Percentiles rank a stretch among this genome's conserved stretches.
These are phyloP conservation scores for Ceratocystis ficicola DNA, from an alignment of 2,329 filamentous ascomycete species.

Conservation along the genomic window DNA sequence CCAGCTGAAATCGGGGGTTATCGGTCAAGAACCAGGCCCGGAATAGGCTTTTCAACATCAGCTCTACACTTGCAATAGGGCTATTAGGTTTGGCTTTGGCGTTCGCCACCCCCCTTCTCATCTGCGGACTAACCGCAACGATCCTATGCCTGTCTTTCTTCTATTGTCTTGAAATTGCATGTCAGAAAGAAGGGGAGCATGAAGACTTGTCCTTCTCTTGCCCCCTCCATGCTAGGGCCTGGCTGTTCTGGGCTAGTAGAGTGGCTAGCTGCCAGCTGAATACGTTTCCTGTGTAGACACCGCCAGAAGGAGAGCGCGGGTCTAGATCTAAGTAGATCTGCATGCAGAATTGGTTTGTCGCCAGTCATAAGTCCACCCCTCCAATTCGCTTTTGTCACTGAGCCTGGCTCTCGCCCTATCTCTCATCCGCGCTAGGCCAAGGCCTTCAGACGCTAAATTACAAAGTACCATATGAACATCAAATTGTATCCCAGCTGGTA, in stretches of 20 bases:
- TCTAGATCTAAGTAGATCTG: not conserved
- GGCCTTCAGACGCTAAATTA: not conserved
- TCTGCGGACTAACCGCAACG: not conserved
- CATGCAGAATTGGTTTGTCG: conserved; percentile 2
- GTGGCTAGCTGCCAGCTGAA: conserved; percentile 1
- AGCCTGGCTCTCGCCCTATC: not conserved
- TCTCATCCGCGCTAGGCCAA: not conserved
- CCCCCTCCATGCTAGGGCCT: not conserved
- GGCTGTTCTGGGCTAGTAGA: not conserved
- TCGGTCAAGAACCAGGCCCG: not conserved
- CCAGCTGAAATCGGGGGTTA: not conserved
- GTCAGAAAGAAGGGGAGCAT: not conserved
- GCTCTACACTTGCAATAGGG: too few relatives aligned
- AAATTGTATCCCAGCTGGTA: not conserved
- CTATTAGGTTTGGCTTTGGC: too few relatives aligned
- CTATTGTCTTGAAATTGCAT: not conserved
- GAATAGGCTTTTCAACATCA: not conserved
- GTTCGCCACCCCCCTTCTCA: too few relatives aligned
- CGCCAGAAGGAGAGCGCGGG: not conserved
- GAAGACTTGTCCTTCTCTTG: not conserved
- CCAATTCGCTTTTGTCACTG: conserved; percentile 11
- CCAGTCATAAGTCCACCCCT: conserved; percentile 10
- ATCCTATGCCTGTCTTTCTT: not conserved
- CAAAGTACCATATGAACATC: not conserved
- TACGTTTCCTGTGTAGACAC: not conserved